Evolutionary conservation across 2,329 filamentous ascomycete species (phyloP).

Genomic region (Tolypocladium tropicale): DNA sequence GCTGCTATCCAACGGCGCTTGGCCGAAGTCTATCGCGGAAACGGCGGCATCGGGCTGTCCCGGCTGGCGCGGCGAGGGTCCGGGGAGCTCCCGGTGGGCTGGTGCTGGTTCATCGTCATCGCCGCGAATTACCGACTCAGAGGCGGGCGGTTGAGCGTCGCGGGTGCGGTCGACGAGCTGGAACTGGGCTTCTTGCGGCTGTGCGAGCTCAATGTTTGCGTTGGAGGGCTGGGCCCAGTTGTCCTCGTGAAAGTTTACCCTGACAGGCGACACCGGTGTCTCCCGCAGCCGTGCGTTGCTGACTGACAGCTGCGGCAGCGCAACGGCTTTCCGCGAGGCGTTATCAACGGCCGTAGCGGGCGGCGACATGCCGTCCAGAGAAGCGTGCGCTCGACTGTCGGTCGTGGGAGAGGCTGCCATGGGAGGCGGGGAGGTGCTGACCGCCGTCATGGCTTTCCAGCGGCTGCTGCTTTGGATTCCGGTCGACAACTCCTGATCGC

Average conservation of each 20-base stretch:
- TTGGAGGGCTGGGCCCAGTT: slow-evolving; percentile 43
- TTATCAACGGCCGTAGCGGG: slow-evolving; percentile 10
- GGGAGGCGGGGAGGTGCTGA: slow-evolving; percentile 22
- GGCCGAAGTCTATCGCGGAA: slow-evolving; percentile 7
- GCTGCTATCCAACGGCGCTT: slow-evolving; percentile 7
- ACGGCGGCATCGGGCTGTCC: slow-evolving; percentile 2
- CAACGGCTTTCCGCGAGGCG: slow-evolving; percentile 24
- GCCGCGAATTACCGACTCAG: neutral
- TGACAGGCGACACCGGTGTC: slow-evolving; percentile 45
- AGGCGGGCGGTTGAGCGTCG: neutral
- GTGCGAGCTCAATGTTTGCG: slow-evolving; percentile 36
- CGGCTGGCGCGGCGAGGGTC: neutral
- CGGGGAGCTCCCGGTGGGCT: neutral
- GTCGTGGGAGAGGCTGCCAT: slow-evolving; percentile 15
- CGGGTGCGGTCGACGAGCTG: slow-evolving; percentile 9
- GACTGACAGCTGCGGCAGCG: slow-evolving; percentile 15
- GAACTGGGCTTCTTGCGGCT: slow-evolving; percentile 14
- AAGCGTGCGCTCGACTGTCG: slow-evolving; percentile 9
- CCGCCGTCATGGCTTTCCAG: slow-evolving; percentile 20
- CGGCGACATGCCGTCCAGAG: slow-evolving; percentile 2
- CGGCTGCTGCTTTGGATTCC: neutral
- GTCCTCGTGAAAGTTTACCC: slow-evolving; percentile 42
- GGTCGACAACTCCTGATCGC: neutral
- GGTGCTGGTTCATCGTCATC: neutral
- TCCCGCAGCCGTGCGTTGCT: slow-evolving; percentile 33